phyloP scores from a whole-genome alignment of 148 eudicot genomes.

The Diospyros kaki region DNA sequence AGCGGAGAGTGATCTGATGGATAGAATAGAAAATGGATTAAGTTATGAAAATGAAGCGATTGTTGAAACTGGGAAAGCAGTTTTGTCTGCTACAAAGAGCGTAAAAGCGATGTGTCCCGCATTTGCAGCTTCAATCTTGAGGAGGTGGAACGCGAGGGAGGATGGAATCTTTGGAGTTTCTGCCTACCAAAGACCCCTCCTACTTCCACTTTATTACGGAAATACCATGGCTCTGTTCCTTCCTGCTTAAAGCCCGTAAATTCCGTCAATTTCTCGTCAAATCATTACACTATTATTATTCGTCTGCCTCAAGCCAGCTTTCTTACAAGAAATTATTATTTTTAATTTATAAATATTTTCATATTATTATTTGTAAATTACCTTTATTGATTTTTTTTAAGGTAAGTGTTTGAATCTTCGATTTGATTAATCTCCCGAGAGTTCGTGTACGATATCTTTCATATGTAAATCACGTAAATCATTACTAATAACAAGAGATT shows the following conservation, averaged over 20 bases:
- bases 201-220: slow-evolving; percentile 10
- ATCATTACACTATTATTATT: slow-evolving; percentile 13
- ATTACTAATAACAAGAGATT: too few species aligned
- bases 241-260: neutral
- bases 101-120: slow-evolving; percentile 21
- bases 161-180: slow-evolving; percentile 18
- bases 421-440: too few species aligned
- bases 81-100: slow-evolving; percentile 36
- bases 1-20: neutral
- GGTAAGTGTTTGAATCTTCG: too few species aligned
- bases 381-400: too few species aligned
- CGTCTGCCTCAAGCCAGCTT: neutral
- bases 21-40: neutral
- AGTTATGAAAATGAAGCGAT: neutral
- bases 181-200: neutral
- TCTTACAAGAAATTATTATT: too few species aligned
- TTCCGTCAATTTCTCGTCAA: slow-evolving; percentile 6
- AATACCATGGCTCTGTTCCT: neutral
- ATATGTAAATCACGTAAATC: too few species aligned
- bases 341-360: too few species aligned
- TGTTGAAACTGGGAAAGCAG: slow-evolving; percentile 11
- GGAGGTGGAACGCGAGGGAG: neutral
- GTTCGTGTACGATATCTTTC: too few species aligned
- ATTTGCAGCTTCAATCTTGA: slow-evolving; percentile 23
- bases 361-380: too few species aligned